phyloP scores from a whole-genome alignment of 257 asterid species.

The Paraleonurus japonicus region DNA sequence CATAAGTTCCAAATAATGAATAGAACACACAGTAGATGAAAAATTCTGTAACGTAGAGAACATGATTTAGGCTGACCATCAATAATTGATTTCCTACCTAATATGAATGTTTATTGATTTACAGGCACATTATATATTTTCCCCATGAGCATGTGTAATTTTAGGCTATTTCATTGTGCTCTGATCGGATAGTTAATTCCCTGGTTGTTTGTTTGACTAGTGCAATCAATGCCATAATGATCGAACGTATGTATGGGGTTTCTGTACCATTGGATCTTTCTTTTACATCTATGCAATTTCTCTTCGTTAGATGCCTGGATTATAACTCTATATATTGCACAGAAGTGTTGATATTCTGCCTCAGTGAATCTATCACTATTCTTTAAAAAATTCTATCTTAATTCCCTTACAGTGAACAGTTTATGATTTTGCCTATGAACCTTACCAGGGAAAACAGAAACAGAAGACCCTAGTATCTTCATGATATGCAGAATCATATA shows the following conservation, averaged over 20 bases:
- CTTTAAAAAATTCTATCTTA: neutral
- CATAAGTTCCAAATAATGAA: neutral
- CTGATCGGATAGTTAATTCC: neutral
- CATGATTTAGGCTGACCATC: neutral
- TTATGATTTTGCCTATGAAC: neutral
- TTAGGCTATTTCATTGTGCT: neutral
- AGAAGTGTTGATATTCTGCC: neutral
- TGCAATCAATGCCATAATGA: neutral
- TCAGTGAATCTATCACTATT: neutral
- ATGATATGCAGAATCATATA: conserved; percentile 7
- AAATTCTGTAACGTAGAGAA: neutral
- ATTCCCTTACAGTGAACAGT: neutral
- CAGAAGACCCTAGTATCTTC: neutral
- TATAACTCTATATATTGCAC: neutral
- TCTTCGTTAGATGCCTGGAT: neutral
- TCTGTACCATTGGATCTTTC: neutral
- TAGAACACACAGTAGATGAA: neutral
- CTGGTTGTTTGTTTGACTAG: neutral
- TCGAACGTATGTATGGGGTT: neutral
- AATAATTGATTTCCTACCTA: neutral
- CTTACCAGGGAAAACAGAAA: conserved; percentile 9
- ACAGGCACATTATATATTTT: neutral
- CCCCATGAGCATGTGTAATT: neutral
- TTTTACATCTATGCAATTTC: conserved; percentile 3
- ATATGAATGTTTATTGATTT: neutral